phyloP scores from a whole-genome alignment of 2,329 filamentous ascomycete genomes.

The Ramularia collo-cygni region DNA sequence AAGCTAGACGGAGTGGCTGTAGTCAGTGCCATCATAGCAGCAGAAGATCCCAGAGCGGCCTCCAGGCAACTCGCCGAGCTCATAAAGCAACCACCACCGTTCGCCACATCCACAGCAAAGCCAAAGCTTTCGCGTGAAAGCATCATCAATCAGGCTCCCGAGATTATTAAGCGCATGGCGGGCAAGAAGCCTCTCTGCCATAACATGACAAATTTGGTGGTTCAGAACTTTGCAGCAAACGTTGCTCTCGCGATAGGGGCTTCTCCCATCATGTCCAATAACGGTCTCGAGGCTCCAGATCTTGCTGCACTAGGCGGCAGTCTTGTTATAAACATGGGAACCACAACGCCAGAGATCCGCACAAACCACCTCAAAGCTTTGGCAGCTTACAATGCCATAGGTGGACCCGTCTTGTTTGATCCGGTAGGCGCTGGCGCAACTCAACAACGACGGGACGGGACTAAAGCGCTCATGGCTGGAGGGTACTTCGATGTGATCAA shows the following conservation, averaged over 20 bases:
- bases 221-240: slow-evolving; percentile 92
- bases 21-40: slow-evolving; percentile 80
- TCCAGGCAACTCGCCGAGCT: slow-evolving; percentile 53
- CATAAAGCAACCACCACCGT: slow-evolving; percentile 41
- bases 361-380: slow-evolving; percentile 67
- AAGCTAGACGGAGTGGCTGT: slow-evolving; percentile 74
- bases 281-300: slow-evolving; percentile 73
- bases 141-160: slow-evolving; percentile 24
- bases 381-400: slow-evolving; percentile 69
- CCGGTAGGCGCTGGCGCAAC: slow-evolving; percentile 89
- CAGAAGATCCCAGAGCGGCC: slow-evolving; percentile 58
- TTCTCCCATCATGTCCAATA: slow-evolving; percentile 90
- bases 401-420: slow-evolving; percentile 74
- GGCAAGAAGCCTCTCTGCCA: slow-evolving; percentile 66
- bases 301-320: slow-evolving; percentile 69
- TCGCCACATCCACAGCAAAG: slow-evolving; percentile 24
- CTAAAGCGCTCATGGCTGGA: slow-evolving; percentile 61
- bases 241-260: slow-evolving; percentile 77
- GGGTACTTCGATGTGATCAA: slow-evolving; percentile 87
- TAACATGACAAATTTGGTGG: slow-evolving; percentile 96
- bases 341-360: slow-evolving; percentile 68
- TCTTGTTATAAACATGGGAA: slow-evolving; percentile 93
- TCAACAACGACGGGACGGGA: slow-evolving; percentile 60
- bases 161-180: slow-evolving; percentile 52
- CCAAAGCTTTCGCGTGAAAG: slow-evolving; percentile 26